Conservation (phyloP, 1,139 yeast genomes). For the Martiniozyma asiatica region DNA sequence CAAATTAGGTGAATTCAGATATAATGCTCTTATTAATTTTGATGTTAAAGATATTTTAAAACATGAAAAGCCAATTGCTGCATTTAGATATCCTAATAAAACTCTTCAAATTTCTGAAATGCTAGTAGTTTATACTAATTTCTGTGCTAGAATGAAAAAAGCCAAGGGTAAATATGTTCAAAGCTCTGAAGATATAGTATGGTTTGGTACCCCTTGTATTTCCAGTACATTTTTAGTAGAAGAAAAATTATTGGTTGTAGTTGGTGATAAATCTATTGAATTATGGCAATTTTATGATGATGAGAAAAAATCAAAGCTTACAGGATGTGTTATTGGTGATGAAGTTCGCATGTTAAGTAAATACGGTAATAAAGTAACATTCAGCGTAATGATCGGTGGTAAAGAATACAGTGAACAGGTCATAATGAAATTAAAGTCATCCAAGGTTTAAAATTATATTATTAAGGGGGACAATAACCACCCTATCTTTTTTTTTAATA, state of each 20-base stretch:
- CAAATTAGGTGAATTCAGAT: slow-evolving; percentile 18
- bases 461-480: too few relatives aligned
- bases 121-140: slow-evolving; percentile 17
- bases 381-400: too few relatives aligned
- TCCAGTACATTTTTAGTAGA: slow-evolving; percentile 18
- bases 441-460: too few relatives aligned
- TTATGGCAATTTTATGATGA: slow-evolving; percentile 15
- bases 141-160: slow-evolving; percentile 17
- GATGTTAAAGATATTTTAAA: slow-evolving; percentile 17
- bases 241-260: slow-evolving; percentile 14
- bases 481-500: too few relatives aligned
- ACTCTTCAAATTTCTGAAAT: slow-evolving; percentile 13
- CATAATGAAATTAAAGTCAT: too few relatives aligned
- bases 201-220: slow-evolving; percentile 16
- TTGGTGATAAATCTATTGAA: slow-evolving; percentile 17
- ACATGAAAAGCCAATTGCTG: slow-evolving; percentile 17
- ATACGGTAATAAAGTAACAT: slow-evolving; percentile 18
- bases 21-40: slow-evolving; percentile 14
- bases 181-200: slow-evolving; percentile 17
- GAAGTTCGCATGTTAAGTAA: slow-evolving; percentile 14
- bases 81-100: slow-evolving; percentile 14
- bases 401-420: slow-evolving; percentile 6
- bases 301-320: slow-evolving; percentile 12
- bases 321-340: slow-evolving; percentile 16
- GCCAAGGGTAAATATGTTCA: slow-evolving; percentile 13